These are phyloP conservation scores for maize (Zea mays) DNA, from an alignment of 176 grass and related monocot species.

Conservation along the genomic window Zm-B73-REFERENCE-NAM-5.0 NC_050101.1:167507001-167507500, in stretches of 20 bases:
- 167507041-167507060: too few species aligned
- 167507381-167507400: too few species aligned
- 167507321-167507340: conserved; percentile 8
- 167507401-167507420: conserved; percentile 22
- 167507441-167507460: conserved; percentile 10
- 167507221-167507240: not conserved
- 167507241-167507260: not conserved
- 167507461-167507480: conserved; percentile 42
- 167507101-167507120: too few species aligned
- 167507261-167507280: not conserved
- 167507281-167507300: not conserved
- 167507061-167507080: too few species aligned
- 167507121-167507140: too few species aligned
- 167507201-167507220: too few species aligned
- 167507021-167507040: too few species aligned
- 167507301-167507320: conserved; percentile 1
- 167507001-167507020: too few species aligned
- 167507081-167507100: too few species aligned
- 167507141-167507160: not conserved
- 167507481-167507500: not conserved
- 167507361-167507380: not conserved
- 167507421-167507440: conserved; percentile 20
- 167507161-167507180: not conserved
- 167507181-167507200: not conserved
- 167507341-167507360: not conserved